Percentiles rank a stretch among this genome's conserved stretches.
Conservation (phyloP, 176 grass and related monocot genomes). For the barley (Hordeum vulgare) region MorexV3_pseudomolecules_assembly NC_058520.1:47936514-47937013, state of each 20-base stretch:
- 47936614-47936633: background rate
- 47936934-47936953: background rate
- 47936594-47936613: background rate
- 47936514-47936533: background rate
- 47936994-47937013: background rate
- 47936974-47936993: background rate
- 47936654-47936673: background rate
- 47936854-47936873: background rate
- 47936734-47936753: background rate
- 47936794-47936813: background rate
- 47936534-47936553: background rate
- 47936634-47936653: background rate
- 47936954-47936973: background rate
- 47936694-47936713: background rate
- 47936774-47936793: background rate
- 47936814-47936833: background rate
- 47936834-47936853: background rate
- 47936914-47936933: background rate
- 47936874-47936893: too few species aligned
- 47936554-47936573: background rate
- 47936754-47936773: background rate
- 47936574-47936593: background rate
- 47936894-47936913: background rate
- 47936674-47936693: background rate
- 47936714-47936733: background rate